Conservation (phyloP, 1,284 basidiomycete species). For the Apiotrichum porosum region DNA sequence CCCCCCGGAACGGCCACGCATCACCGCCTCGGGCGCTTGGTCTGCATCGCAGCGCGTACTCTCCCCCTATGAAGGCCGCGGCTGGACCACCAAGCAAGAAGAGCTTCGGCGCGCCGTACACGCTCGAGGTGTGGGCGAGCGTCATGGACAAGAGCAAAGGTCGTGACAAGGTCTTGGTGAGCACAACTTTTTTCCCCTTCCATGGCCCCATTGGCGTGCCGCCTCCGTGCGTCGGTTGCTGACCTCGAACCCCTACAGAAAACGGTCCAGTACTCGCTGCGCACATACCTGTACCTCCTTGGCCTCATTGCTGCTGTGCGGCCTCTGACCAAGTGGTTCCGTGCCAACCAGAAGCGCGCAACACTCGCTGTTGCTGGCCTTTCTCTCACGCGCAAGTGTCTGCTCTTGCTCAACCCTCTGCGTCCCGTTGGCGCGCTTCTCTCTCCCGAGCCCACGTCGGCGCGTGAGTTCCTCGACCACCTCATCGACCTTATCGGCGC, state of each 20-base stretch:
- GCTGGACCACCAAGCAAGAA: not conserved
- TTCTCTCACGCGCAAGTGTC: conserved; percentile 42
- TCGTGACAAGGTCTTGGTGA: conserved; percentile 43
- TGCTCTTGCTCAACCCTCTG: conserved; percentile 42
- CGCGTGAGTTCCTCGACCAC: conserved; percentile 31
- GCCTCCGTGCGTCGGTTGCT: not conserved
- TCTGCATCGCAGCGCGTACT: not conserved
- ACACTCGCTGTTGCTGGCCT: conserved; percentile 30
- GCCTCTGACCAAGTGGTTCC: conserved; percentile 34
- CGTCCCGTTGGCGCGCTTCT: conserved; percentile 39
- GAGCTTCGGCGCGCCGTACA: conserved; percentile 11
- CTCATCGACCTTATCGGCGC: conserved; percentile 38
- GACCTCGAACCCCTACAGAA: conserved; percentile 25
- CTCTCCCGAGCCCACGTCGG: conserved; percentile 38
- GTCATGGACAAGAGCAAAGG: conserved; percentile 43
- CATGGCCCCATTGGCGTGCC: too few relatives aligned
- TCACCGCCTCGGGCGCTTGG: too few relatives aligned
- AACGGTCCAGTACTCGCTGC: conserved; percentile 41
- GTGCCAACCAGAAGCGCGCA: conserved; percentile 31
- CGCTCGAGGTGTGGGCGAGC: conserved; percentile 30
- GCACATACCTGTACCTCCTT: conserved; percentile 42
- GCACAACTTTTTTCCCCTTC: too few relatives aligned
- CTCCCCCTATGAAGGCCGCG: not conserved
- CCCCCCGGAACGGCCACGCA: not conserved
- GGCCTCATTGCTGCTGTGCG: conserved; percentile 32